These are phyloP conservation scores for Exophiala sp. DNA, from an alignment of 2,329 filamentous ascomycete species.

Conservation along the genomic window DNA sequence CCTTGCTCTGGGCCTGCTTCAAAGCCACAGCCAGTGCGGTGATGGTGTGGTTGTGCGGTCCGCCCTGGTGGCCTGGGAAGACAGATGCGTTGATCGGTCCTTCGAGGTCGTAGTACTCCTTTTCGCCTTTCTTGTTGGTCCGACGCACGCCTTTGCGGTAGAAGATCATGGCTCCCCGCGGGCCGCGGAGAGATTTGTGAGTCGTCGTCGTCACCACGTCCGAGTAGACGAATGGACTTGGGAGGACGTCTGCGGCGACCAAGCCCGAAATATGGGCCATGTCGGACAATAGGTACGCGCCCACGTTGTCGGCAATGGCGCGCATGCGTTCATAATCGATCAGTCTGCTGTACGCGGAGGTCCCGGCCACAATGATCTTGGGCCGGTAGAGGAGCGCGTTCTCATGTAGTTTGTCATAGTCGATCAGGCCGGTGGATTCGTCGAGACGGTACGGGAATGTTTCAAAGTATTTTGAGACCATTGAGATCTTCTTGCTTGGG, in stretches of 20 bases:
- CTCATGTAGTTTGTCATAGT: conserved; percentile 88
- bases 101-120: conserved; percentile 85
- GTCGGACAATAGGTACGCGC: conserved; percentile 87
- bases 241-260: conserved; percentile 84
- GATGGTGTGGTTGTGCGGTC: conserved; percentile 98
- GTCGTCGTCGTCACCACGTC: conserved; percentile 97
- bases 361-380: conserved; percentile 91
- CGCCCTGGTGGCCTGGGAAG: conserved; percentile 96
- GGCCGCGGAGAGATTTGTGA: conserved; percentile 93
- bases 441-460: conserved; percentile 91
- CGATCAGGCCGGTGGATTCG: conserved; percentile 84
- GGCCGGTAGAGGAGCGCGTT: conserved; percentile 83
- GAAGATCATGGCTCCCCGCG: conserved; percentile 96
- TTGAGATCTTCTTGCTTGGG: conserved; percentile 89
- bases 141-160: conserved; percentile 86
- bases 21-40: conserved; percentile 89
- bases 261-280: conserved; percentile 97
- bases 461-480: conserved; percentile 98
- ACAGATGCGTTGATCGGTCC: conserved; percentile 91
- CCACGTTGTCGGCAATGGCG: conserved; percentile 81
- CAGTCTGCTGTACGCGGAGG: conserved; percentile 89
- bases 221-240: conserved; percentile 79
- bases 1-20: conserved; percentile 81
- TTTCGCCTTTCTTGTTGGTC: conserved; percentile 79
- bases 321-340: conserved; percentile 94